Evolutionary conservation across 2,329 filamentous ascomycete species (phyloP).

Genomic region (Kalaharituber pfeilii): DNA sequence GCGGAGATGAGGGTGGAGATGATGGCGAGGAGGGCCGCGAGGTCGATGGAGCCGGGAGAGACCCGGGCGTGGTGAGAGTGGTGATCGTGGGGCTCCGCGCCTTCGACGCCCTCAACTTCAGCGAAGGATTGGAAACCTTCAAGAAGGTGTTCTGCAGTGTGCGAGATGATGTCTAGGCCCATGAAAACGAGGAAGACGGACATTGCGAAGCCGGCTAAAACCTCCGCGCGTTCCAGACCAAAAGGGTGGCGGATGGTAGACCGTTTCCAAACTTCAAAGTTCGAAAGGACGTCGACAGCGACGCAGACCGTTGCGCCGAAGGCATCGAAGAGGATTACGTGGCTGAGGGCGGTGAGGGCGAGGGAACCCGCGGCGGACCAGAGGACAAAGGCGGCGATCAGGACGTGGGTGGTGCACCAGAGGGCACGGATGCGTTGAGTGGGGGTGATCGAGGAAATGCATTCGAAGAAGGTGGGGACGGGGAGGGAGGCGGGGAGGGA

Average conservation of each 20-base stretch:
- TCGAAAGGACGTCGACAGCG: slow-evolving; percentile 77
- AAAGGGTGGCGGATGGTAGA: slow-evolving; percentile 89
- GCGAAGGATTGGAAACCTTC: slow-evolving; percentile 32
- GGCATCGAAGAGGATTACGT: slow-evolving; percentile 89
- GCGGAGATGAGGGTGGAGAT: slow-evolving; percentile 46
- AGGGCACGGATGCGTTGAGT: slow-evolving; percentile 68
- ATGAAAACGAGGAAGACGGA: slow-evolving; percentile 95
- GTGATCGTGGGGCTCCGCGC: slow-evolving; percentile 35
- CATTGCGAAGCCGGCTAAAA: slow-evolving; percentile 88
- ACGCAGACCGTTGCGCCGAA: slow-evolving; percentile 83
- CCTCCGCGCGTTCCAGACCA: slow-evolving; percentile 77
- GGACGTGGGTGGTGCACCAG: slow-evolving; percentile 81
- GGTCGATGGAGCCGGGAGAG: slow-evolving; percentile 58
- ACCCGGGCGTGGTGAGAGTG: slow-evolving; percentile 53
- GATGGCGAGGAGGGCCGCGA: slow-evolving; percentile 67
- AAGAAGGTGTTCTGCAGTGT: slow-evolving; percentile 83
- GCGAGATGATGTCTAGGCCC: slow-evolving; percentile 84
- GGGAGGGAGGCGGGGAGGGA: slow-evolving; percentile 82
- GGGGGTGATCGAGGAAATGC: slow-evolving; percentile 71
- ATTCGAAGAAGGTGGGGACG: slow-evolving; percentile 75
- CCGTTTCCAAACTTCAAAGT: slow-evolving; percentile 94
- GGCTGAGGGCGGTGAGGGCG: slow-evolving; percentile 79
- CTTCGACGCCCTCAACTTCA: slow-evolving; percentile 5
- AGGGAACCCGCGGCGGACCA: slow-evolving; percentile 73
- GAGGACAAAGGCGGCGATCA: slow-evolving; percentile 68